Evolutionary conservation across 441 rosid genomes (phyloP), one percentile per base, ranked within the genome.

Genomic region (Monsonia emarginata): DNA sequence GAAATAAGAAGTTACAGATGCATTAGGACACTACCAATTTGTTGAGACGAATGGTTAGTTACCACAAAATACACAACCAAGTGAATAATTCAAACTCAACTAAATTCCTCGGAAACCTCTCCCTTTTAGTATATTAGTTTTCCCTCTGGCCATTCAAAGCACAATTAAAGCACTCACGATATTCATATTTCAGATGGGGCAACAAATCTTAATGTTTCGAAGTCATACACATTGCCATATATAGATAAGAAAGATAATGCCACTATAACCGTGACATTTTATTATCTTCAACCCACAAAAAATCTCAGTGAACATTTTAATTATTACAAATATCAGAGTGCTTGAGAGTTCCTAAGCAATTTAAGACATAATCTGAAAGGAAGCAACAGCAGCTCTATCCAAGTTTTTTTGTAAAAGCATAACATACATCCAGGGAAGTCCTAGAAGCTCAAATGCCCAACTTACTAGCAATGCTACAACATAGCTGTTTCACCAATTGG

Each of bases 401-500:
- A 40, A 40, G 46, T 18, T 40, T 40, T 40, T n/a, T n/a, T n/a
- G n/a, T n/a, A 40, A 40, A 1, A 32, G 4, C 38, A 32, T 4
- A 32, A 72, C 65, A 65, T 73, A 68, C 69, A 64, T 63, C 61
- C 24, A 65, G 46, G 65, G 40, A 0, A 32, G 56, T 22, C 5
- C 5, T 38, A 6, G 11, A 19, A 54, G 64, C 32, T 65, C 69
- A 69, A 36, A 13, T 16, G 16, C 31, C 64, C 63, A 66, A 19
- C 58, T 76, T 74, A 27, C 74, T 67, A 26, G 67, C 76, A 68
- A 74, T 75, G 74, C 67, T 63, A 61, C 70, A 74, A 58, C 80
- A 73, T 7, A 67, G 58, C 80, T 69, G 78, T 71, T 75, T 74
- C 72, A 82, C 81, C 6, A 32, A 67, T 56, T 68, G 73, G 59